Conservation (phyloP, 305 asterid species). For the Fraxinus albicans region DNA sequence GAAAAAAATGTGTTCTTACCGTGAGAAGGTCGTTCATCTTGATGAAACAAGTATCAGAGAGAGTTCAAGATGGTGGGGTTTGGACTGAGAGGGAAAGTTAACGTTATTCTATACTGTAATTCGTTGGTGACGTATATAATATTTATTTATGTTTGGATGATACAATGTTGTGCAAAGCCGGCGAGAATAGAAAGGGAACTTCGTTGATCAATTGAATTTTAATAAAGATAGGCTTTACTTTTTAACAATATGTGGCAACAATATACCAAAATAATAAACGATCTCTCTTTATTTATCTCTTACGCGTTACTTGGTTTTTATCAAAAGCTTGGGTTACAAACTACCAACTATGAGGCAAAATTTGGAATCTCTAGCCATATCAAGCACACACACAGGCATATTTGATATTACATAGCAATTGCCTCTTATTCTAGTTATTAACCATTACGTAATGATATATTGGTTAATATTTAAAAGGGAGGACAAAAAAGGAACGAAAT, state of each 20-base stretch:
- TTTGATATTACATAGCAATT: neutral
- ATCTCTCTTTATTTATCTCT: neutral
- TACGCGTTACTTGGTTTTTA: neutral
- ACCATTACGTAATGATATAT: neutral
- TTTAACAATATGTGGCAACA: neutral
- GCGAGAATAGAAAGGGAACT: neutral
- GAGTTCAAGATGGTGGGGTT: neutral
- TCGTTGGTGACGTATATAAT: neutral
- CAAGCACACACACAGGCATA: neutral
- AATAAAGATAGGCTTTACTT: neutral
- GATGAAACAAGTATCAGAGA: neutral
- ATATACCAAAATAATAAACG: neutral
- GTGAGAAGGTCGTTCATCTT: slow-evolving; percentile 75
- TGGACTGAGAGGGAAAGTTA: neutral
- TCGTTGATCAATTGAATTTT: neutral
- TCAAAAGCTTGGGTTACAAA: neutral
- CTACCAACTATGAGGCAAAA: neutral
- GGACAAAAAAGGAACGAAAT: neutral
- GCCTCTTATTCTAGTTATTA: neutral
- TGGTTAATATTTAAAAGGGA: neutral
- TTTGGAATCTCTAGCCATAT: neutral
- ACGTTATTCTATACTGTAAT: neutral
- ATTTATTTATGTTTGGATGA: neutral
- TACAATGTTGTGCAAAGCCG: neutral
- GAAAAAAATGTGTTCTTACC: slow-evolving; percentile 37